These are phyloP conservation scores for Phytophthora gonapodyides DNA, from an alignment of 352 stramenopile species.

Conservation along the genomic window DNA sequence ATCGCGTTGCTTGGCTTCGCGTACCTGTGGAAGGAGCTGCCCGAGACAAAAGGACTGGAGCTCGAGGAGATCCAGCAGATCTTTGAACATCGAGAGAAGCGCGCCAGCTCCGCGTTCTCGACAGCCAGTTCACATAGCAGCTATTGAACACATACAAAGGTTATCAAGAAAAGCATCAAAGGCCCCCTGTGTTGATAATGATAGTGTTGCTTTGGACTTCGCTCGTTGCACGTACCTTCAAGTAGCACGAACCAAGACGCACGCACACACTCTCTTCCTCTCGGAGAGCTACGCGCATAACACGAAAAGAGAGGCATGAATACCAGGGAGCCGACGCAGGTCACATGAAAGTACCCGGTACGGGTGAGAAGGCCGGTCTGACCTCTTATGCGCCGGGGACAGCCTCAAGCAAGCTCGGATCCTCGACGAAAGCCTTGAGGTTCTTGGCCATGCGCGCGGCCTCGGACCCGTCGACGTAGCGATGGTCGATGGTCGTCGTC, in stretches of 20 bases:
- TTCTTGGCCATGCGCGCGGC: conserved; percentile 60
- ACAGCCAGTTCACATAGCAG: conserved; percentile 5
- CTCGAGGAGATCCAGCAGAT: conserved; percentile 93
- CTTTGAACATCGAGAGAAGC: conserved; percentile 52
- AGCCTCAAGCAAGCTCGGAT: conserved; percentile 55
- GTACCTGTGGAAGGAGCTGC: conserved; percentile 83
- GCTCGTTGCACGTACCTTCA: no score
- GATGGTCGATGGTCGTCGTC: conserved; percentile 75
- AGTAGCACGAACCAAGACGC: no score
- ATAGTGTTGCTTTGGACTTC: no score
- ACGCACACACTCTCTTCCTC: no score
- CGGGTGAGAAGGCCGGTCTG: neutral
- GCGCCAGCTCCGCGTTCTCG: conserved; percentile 20
- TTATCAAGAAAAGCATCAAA: no score
- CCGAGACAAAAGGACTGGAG: conserved; percentile 92
- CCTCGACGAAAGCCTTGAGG: conserved; percentile 57
- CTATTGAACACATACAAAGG: no score
- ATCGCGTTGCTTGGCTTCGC: conserved; percentile 75
- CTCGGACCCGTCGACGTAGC: conserved; percentile 68
- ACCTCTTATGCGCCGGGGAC: conserved; percentile 31
- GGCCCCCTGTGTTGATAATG: no score
- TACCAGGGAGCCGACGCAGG: neutral
- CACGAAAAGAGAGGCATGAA: neutral
- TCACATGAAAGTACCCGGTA: conserved; percentile 8
- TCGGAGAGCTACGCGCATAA: no score